Evolutionary conservation across 78 protist species (phyloP).

Genomic region (Dictyostelium intermedium): DNA sequence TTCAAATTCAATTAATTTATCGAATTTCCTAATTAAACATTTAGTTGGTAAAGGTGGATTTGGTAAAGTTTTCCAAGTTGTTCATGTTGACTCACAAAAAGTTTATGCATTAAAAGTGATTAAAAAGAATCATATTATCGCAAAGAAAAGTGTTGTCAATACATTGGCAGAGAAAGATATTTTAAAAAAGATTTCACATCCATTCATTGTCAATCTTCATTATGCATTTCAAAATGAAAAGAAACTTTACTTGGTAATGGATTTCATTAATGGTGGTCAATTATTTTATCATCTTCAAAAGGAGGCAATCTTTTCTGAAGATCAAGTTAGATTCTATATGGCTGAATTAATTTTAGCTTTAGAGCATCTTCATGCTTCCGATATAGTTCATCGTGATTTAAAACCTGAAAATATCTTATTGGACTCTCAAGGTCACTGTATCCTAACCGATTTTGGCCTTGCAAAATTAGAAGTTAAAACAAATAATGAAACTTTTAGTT

Average conservation of each 20-base stretch:
- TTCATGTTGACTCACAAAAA: neutral
- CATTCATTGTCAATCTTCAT: conserved; percentile 92
- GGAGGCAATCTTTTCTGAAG: conserved; percentile 70
- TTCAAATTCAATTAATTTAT: conserved; percentile 10
- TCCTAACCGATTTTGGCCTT: conserved; percentile 78
- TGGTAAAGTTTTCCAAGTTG: conserved; percentile 50
- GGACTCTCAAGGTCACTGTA: conserved; percentile 67
- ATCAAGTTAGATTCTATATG: conserved; percentile 83
- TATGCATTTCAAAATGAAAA: conserved; percentile 93
- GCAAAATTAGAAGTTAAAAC: conserved; percentile 54
- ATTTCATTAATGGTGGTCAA: conserved; percentile 84
- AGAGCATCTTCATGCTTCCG: conserved; percentile 81
- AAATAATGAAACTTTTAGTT: neutral
- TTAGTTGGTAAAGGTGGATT: conserved; percentile 74
- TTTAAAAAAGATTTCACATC: conserved; percentile 83
- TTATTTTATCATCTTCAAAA: conserved; percentile 89
- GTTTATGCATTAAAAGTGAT: conserved; percentile 49
- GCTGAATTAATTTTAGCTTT: conserved; percentile 91
- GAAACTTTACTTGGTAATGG: conserved; percentile 87
- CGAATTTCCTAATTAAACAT: neutral
- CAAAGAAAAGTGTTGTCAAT: conserved; percentile 76
- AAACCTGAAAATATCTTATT: conserved; percentile 82
- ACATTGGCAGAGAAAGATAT: conserved; percentile 92
- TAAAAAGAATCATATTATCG: conserved; percentile 67
- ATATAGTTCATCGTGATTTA: conserved; percentile 71